These are phyloP conservation scores for Cyanidioschyzon merolae DNA, from an alignment of 23 red algal genomes.

Conservation along the genomic window DNA sequence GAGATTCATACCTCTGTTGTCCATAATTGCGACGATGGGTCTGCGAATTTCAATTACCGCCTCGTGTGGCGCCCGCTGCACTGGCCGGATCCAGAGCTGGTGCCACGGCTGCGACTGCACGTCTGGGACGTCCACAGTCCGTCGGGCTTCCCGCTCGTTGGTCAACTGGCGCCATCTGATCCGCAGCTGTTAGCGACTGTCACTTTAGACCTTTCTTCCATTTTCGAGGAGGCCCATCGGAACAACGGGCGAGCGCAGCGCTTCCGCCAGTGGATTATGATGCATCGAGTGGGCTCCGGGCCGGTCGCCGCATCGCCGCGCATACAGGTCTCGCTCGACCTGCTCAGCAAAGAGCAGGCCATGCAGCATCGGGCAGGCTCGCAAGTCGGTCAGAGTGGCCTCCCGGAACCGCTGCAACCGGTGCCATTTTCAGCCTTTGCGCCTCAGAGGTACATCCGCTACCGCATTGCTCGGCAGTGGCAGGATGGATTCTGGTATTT, in stretches of 20 bases:
- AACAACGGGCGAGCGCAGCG: background rate
- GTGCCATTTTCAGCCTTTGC: conserved; percentile 15
- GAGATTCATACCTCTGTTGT: background rate
- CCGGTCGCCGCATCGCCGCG: background rate
- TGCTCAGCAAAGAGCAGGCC: background rate
- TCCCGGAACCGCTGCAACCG: background rate
- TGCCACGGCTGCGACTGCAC: background rate
- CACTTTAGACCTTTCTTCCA: background rate
- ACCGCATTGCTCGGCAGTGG: background rate
- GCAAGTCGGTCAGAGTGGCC: background rate
- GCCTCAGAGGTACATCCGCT: conserved; percentile 4
- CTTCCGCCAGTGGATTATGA: background rate
- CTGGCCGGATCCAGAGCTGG: background rate
- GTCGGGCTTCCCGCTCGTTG: background rate
- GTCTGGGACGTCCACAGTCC: conserved; percentile 8
- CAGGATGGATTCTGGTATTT: background rate
- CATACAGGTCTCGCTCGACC: background rate
- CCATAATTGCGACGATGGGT: conserved; percentile 1
- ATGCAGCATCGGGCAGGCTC: background rate
- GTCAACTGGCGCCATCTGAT: background rate
- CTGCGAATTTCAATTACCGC: conserved; percentile 9
- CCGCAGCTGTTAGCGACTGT: background rate
- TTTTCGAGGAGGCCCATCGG: background rate
- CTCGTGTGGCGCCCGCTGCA: conserved; percentile 2
- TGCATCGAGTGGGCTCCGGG: background rate